A percentile compares a stretch with the other conserved stretches of the same genome.
These are phyloP conservation scores for Colletotrichum agaves DNA, from an alignment of 2,329 filamentous ascomycete species.

Conservation along the genomic window DNA sequence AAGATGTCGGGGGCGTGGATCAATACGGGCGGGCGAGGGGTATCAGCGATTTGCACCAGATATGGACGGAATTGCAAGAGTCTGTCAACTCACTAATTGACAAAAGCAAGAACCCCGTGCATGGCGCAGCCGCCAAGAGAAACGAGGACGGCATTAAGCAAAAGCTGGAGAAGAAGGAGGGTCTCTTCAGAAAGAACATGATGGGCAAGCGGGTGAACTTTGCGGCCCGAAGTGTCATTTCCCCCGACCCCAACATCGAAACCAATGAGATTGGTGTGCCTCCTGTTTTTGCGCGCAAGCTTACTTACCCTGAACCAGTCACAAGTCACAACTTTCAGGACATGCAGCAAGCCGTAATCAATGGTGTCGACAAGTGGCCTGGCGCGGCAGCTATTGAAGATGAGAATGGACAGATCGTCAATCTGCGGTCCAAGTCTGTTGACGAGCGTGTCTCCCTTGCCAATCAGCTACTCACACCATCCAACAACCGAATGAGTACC, in stretches of 20 bases:
- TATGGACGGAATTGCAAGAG: conserved; percentile 87
- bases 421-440: conserved; percentile 84
- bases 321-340: conserved; percentile 98
- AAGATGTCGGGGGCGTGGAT: conserved; percentile 44
- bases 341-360: conserved; percentile 94
- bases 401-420: conserved; percentile 91
- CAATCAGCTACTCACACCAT: conserved; percentile 90
- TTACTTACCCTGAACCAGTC: conserved; percentile 97
- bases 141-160: conserved; percentile 98
- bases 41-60: conserved; percentile 81
- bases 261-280: conserved; percentile 99
- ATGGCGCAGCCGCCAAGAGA: conserved; percentile 79
- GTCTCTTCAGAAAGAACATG: conserved; percentile 98
- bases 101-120: conserved; percentile 84
- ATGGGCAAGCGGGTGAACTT: conserved; percentile 99
- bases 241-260: conserved; percentile 97
- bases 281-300: conserved; percentile 94
- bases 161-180: conserved; percentile 97
- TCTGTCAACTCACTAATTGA: conserved; percentile 94
- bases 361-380: conserved; percentile 92
- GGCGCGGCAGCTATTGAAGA: conserved; percentile 95
- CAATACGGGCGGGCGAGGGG: conserved; percentile 65
- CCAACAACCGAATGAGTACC: conserved; percentile 77
- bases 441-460: conserved; percentile 91
- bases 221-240: conserved; percentile 96